Evolutionary conservation across 768 basidiomycete genomes (phyloP).

Genomic region (Auriscalpium microsporum): DNA sequence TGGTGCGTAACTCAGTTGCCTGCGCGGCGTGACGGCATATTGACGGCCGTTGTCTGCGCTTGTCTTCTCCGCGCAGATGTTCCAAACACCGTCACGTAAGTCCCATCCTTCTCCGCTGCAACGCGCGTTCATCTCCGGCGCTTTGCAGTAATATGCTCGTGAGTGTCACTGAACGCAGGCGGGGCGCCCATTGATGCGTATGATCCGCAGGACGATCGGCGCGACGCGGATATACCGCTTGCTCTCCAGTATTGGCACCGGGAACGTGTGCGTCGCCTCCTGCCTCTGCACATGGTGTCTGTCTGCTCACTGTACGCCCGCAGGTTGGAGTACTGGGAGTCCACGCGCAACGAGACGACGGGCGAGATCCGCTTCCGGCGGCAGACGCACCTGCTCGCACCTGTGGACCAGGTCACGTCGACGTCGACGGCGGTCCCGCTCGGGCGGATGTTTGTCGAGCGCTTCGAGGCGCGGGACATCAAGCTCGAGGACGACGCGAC

Average conservation of each 20-base stretch:
- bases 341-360: constrained; percentile 8
- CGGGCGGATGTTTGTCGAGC: constrained; percentile 8
- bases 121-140: not conserved
- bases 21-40: not conserved
- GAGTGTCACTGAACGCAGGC: not conserved
- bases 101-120: not conserved
- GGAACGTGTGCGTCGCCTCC: constrained; percentile 3
- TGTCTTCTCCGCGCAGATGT: constrained; percentile 5
- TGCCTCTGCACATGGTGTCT: no score
- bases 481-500: not conserved
- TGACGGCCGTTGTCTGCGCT: no score
- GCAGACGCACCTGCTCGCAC: constrained; percentile 6
- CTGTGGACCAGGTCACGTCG: not conserved
- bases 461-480: constrained; percentile 12
- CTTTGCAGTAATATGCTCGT: constrained; percentile 12
- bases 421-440: not conserved
- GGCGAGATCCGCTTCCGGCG: constrained; percentile 15
- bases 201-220: constrained; percentile 7
- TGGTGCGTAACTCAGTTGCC: constrained; percentile 1
- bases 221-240: constrained; percentile 13
- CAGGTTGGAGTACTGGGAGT: constrained; percentile 15
- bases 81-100: constrained; percentile 5
- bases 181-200: not conserved
- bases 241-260: constrained; percentile 8
- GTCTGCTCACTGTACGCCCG: no score